phyloP scores from a whole-genome alignment of 768 basidiomycete genomes.

The Ramaria rubella region DNA sequence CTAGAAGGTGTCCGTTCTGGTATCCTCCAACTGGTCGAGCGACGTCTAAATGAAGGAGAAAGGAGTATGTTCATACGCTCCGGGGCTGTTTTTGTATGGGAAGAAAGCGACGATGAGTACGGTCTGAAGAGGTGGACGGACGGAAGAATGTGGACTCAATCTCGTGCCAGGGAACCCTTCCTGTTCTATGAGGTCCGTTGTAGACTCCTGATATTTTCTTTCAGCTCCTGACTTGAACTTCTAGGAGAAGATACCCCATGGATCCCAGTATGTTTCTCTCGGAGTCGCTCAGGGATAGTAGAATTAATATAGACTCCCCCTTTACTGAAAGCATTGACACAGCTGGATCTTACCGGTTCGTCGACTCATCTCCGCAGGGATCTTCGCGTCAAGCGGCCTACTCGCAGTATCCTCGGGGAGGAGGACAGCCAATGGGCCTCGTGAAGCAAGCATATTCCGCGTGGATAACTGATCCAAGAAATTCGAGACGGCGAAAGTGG shows the following conservation, averaged over 20 bases:
- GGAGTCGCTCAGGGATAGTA: background rate
- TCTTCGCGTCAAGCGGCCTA: conserved; percentile 45
- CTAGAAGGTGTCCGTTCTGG: conserved; percentile 61
- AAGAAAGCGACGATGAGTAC: conserved; percentile 58
- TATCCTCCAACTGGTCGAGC: conserved; percentile 39
- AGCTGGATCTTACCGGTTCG: conserved; percentile 40
- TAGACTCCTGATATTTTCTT: background rate
- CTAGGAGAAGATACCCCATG: conserved; percentile 6
- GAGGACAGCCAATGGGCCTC: conserved; percentile 47
- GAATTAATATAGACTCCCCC: background rate
- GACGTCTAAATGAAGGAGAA: conserved; percentile 58
- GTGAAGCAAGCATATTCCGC: conserved; percentile 71
- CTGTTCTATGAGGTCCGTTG: conserved; percentile 52
- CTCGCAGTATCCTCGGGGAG: conserved; percentile 52
- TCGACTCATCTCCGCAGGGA: conserved; percentile 47
- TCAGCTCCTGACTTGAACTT: background rate
- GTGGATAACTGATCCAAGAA: conserved; percentile 43
- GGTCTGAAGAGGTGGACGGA: conserved; percentile 68
- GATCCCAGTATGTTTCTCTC: conserved; percentile 6
- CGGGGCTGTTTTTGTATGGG: conserved; percentile 65
- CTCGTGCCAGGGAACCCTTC: conserved; percentile 63
- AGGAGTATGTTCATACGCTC: conserved; percentile 47
- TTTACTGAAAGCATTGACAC: background rate
- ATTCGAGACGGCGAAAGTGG: conserved; percentile 52
- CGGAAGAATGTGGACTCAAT: conserved; percentile 63